Conservation (phyloP, 2,329 filamentous ascomycete species). For the Claviceps arundinis region DNA sequence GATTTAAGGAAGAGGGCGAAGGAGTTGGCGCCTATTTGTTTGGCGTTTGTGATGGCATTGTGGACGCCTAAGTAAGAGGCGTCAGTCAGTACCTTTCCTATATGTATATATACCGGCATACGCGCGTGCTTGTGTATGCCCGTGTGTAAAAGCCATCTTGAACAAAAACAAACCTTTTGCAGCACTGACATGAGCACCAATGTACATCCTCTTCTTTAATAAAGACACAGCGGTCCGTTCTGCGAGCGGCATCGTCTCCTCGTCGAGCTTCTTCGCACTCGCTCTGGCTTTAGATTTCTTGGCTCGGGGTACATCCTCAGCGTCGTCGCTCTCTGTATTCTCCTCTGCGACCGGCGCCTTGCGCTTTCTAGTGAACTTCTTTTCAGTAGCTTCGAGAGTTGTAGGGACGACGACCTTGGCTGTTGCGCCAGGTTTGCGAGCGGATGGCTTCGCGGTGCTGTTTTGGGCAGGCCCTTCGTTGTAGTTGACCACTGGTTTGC, state of each 20-base stretch:
- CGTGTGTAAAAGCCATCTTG: too few species aligned
- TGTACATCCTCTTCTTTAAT: slow-evolving; percentile 59
- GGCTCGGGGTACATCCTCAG: slow-evolving; percentile 11
- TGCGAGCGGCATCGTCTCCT: slow-evolving; percentile 47
- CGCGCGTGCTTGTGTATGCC: too few species aligned
- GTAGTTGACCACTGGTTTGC: slow-evolving; percentile 19
- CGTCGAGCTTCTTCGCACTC: slow-evolving; percentile 8
- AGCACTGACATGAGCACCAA: slow-evolving; percentile 84
- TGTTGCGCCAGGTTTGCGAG: slow-evolving; percentile 8
- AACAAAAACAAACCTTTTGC: slow-evolving; percentile 54
- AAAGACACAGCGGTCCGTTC: slow-evolving; percentile 49
- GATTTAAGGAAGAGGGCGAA: slow-evolving; percentile 95
- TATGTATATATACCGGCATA: too few species aligned
- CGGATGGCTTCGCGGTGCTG: background rate
- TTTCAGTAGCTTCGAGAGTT: background rate
- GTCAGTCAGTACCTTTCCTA: too few species aligned
- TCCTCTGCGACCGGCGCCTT: slow-evolving; percentile 11
- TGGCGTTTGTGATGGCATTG: slow-evolving; percentile 66
- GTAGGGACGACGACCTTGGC: slow-evolving; percentile 8
- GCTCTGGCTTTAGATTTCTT: slow-evolving; percentile 29
- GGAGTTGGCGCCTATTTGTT: slow-evolving; percentile 77
- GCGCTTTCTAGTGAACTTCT: slow-evolving; percentile 7
- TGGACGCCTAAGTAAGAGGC: slow-evolving; percentile 53
- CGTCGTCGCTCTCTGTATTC: slow-evolving; percentile 9
- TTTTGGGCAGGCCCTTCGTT: slow-evolving; percentile 13